phyloP scores from a whole-genome alignment of 2,329 filamentous ascomycete genomes.

The Monilinia vaccinii-corymbosi region DNA sequence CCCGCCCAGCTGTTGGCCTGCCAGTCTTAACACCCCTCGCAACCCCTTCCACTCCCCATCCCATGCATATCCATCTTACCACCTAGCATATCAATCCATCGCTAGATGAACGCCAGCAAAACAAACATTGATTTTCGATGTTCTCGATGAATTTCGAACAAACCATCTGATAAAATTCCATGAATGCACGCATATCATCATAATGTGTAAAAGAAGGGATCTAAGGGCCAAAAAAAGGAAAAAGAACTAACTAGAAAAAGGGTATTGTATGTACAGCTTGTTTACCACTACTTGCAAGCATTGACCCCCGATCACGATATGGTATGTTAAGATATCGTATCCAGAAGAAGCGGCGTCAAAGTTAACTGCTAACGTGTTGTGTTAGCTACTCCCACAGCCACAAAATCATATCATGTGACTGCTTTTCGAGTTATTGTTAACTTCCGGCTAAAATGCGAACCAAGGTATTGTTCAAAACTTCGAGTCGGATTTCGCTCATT shows the following conservation, averaged over 20 bases:
- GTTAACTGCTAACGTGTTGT: background rate
- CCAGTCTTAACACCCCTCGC: background rate
- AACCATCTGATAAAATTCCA: background rate
- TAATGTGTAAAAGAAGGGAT: conserved; percentile 1
- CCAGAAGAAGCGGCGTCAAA: background rate
- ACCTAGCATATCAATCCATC: background rate
- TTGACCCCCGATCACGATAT: background rate
- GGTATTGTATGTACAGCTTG: conserved; percentile 15
- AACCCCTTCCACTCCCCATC: background rate
- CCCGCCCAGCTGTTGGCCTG: background rate
- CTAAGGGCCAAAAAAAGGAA: conserved; percentile 1
- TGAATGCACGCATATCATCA: background rate
- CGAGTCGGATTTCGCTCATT: background rate
- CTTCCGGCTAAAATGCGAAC: background rate
- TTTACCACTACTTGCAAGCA: background rate
- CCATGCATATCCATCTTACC: background rate
- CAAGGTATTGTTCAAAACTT: background rate
- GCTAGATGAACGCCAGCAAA: conserved; percentile 8
- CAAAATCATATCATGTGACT: background rate
- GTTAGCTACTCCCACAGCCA: background rate
- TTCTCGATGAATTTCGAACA: background rate
- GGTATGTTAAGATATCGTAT: background rate
- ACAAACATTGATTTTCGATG: background rate
- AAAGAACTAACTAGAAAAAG: no score
- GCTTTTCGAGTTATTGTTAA: background rate